These are phyloP conservation scores for Candida broadrunensis DNA, from an alignment of 805 yeast species.

Conservation along the genomic window DNA sequence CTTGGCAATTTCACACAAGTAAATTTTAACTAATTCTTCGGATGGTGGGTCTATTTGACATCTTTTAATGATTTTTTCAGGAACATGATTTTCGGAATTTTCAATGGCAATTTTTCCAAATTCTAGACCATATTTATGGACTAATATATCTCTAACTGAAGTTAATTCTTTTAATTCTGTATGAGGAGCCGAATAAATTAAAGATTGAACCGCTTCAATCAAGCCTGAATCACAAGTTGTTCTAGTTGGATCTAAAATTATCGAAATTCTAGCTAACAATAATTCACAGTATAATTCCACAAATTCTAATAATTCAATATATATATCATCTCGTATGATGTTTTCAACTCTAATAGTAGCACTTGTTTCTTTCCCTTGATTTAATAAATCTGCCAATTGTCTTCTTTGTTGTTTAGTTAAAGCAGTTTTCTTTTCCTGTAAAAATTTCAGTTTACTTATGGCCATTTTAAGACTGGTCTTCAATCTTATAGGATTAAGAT, in stretches of 20 bases:
- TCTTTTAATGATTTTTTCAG: constrained; percentile 62
- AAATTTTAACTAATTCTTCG: constrained; percentile 60
- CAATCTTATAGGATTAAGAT: constrained; percentile 30
- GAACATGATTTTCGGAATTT: constrained; percentile 49
- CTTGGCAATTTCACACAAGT: constrained; percentile 74
- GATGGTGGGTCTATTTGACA: constrained; percentile 69
- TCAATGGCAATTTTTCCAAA: constrained; percentile 56
- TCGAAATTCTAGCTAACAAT: constrained; percentile 66
- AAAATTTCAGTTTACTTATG: constrained; percentile 63
- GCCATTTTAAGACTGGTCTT: constrained; percentile 60
- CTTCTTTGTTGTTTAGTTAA: constrained; percentile 72
- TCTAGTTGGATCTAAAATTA: constrained; percentile 45
- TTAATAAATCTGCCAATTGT: constrained; percentile 64
- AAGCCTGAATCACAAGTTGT: constrained; percentile 56
- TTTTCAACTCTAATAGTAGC: constrained; percentile 84
- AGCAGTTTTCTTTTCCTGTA: constrained; percentile 74
- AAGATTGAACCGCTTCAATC: constrained; percentile 69
- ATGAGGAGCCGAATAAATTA: constrained; percentile 67
- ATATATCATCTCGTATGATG: constrained; percentile 76
- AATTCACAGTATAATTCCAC: constrained; percentile 82
- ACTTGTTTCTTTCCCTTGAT: constrained; percentile 71
- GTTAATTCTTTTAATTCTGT: constrained; percentile 74
- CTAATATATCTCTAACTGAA: constrained; percentile 58
- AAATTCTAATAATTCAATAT: constrained; percentile 73
- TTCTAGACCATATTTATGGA: constrained; percentile 65